phyloP scores from a whole-genome alignment of 352 stramenopile species.

The Blastocystis sp. region DNA sequence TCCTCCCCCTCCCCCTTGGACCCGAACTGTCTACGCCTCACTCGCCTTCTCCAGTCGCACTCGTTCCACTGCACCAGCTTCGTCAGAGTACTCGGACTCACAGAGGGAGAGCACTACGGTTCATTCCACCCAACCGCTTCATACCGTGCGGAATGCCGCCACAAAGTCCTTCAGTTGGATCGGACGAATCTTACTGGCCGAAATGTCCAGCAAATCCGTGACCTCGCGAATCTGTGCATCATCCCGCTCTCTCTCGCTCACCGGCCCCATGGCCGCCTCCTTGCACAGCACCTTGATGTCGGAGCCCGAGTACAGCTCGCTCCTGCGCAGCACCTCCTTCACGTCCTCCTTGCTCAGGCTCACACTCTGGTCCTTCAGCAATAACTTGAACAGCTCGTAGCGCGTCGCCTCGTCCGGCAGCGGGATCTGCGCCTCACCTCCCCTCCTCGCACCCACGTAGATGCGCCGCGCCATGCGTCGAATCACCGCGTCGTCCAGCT shows the following conservation, averaged over 20 bases:
- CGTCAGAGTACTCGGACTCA: slow-evolving; percentile 32
- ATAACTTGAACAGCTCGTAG: slow-evolving; percentile 54
- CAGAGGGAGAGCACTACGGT: slow-evolving; percentile 34
- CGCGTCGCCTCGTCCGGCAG: slow-evolving; percentile 50
- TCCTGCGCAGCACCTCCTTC: slow-evolving; percentile 18
- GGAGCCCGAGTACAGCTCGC: slow-evolving; percentile 31
- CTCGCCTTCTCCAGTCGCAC: not conserved
- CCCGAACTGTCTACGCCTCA: slow-evolving; percentile 1
- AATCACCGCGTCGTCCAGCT: slow-evolving; percentile 83
- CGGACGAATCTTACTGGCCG: slow-evolving; percentile 21
- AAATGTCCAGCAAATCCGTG: slow-evolving; percentile 38
- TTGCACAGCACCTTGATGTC: slow-evolving; percentile 68
- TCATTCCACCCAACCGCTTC: not conserved
- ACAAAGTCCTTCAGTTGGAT: slow-evolving; percentile 56
- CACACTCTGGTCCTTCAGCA: slow-evolving; percentile 61
- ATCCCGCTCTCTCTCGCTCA: not conserved
- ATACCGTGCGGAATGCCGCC: slow-evolving; percentile 34
- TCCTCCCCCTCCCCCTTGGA: slow-evolving; percentile 13
- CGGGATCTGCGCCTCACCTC: slow-evolving; percentile 29
- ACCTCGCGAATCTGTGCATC: slow-evolving; percentile 54
- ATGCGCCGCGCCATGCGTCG: slow-evolving; percentile 82
- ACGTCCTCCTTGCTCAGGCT: slow-evolving; percentile 51
- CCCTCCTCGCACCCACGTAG: slow-evolving; percentile 77
- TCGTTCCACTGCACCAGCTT: slow-evolving; percentile 34
- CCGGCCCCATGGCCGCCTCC: slow-evolving; percentile 54